Base-by-base conservation (phyloP, 306 rosid species). In the Prunus davidiana region DNA sequence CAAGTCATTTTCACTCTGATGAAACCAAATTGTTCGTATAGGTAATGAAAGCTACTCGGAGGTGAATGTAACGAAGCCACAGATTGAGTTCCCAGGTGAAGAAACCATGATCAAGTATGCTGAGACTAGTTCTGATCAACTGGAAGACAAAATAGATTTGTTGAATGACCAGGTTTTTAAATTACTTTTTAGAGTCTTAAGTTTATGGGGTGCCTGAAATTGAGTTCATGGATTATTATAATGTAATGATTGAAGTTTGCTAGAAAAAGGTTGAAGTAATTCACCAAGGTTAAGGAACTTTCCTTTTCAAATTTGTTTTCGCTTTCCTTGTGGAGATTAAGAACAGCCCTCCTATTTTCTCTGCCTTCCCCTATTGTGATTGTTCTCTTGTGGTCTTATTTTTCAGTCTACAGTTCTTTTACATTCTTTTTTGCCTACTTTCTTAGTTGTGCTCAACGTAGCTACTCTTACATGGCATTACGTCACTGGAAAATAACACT, bases 21-120 rank as follows among this genome's bases (percentile, higher is more conserved):
- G 20, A 69, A 56, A 78, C 83, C 75, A 52, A 45, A 54, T 68
- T 74, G 78, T 55, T 74, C 68, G 63, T 75, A 57, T 86, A 90
- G 96, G 85, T 30, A 80, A 82, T 64, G 89, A 82, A 84, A 78
- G 81, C 76, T 79, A 82, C 72, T 82, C 68, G 2, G 91, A 84
- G 64, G 50, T 82, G 78, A 84, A 80, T 81, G 75, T 84, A 41
- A 49, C 4, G 41, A 89, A 82, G 69, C 82, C 78, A 49, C 86
- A 72, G 76, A 77, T 73, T 45, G 82, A 80, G 71, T 76, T 71
- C 82, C 66, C 78, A 77, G 87, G 80, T 71, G 89, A 83, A 82
- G 86, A 86, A 78, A 67, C 72, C 1, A 73, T 69, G 73, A 55
- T 85, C 47, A 73, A 77, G 71, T 67, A 69, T 71, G 56, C 75